A percentile compares a stretch with the other conserved stretches of the same genome.
These are phyloP conservation scores for Aspergillus asperescens DNA, from an alignment of 495 filamentous ascomycete genomes.

Conservation along the genomic window DNA sequence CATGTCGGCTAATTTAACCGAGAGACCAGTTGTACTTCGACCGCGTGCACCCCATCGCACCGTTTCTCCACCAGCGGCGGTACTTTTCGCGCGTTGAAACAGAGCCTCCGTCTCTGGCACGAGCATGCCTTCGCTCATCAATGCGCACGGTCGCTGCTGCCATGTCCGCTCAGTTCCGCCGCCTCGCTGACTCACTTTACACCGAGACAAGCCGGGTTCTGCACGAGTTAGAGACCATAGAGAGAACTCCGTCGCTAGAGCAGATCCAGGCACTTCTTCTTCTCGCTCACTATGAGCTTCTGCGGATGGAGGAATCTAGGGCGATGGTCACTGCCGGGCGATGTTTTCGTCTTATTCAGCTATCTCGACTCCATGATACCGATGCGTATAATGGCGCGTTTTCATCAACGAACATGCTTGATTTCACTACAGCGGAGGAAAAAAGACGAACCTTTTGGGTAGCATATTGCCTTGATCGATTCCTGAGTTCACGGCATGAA, in stretches of 20 bases:
- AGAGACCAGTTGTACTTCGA: slow-evolving; percentile 37
- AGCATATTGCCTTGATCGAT: slow-evolving; percentile 1
- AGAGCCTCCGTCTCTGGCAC: slow-evolving; percentile 5
- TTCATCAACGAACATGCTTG: neutral
- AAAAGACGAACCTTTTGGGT: slow-evolving; percentile 1
- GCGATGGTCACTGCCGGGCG: neutral
- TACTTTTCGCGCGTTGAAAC: slow-evolving; percentile 20
- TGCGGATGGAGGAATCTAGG: neutral
- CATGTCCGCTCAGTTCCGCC: slow-evolving; percentile 20
- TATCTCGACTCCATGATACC: neutral
- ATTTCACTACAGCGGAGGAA: neutral
- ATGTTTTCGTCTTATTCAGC: neutral
- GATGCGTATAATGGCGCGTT: neutral
- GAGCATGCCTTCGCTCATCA: slow-evolving; percentile 26
- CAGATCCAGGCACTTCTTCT: slow-evolving; percentile 1
- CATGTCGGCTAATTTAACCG: neutral
- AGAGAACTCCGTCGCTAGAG: neutral
- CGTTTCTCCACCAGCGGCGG: slow-evolving; percentile 26
- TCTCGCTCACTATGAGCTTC: neutral
- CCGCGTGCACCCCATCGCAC: slow-evolving; percentile 25
- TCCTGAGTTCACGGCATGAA: neutral
- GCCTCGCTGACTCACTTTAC: slow-evolving; percentile 22
- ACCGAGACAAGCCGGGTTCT: slow-evolving; percentile 17
- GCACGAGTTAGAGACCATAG: neutral
- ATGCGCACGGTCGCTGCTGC: slow-evolving; percentile 31